phyloP scores from a whole-genome alignment of 768 basidiomycete species.

The Lactifluus hygrophoroides region DNA sequence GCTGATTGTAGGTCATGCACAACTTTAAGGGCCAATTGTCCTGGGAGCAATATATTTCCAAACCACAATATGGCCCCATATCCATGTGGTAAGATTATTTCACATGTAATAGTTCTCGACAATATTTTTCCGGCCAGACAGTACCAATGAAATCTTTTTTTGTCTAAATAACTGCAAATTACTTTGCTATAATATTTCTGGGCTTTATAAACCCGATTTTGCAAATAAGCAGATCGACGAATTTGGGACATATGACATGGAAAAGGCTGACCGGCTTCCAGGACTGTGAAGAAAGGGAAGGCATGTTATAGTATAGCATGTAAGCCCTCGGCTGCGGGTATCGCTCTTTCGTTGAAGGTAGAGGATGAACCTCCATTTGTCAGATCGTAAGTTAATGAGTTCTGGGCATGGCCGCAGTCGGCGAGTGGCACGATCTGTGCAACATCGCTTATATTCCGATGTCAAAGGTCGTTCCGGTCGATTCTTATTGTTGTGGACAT shows the following conservation, averaged over 20 bases:
- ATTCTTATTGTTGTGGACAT: background rate
- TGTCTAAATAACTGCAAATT: no score
- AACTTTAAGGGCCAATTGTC: no score
- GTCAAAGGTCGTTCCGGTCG: background rate
- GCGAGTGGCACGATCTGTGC: background rate
- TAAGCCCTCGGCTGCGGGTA: background rate
- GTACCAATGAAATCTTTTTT: no score
- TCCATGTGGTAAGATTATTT: no score
- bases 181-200: no score
- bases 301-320: background rate
- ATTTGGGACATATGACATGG: background rate
- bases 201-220: no score
- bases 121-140: no score
- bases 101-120: no score
- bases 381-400: background rate
- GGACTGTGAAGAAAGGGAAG: background rate
- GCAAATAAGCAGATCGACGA: no score
- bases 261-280: background rate
- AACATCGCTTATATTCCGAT: background rate
- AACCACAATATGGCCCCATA: no score
- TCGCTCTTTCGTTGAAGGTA: background rate
- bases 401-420: background rate
- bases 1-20: no score
- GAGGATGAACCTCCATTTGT: background rate
- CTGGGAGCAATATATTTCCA: no score